Evolutionary conservation across 192 early-diverging fungal species (phyloP).

Genomic region (Coemansia sp.): DNA sequence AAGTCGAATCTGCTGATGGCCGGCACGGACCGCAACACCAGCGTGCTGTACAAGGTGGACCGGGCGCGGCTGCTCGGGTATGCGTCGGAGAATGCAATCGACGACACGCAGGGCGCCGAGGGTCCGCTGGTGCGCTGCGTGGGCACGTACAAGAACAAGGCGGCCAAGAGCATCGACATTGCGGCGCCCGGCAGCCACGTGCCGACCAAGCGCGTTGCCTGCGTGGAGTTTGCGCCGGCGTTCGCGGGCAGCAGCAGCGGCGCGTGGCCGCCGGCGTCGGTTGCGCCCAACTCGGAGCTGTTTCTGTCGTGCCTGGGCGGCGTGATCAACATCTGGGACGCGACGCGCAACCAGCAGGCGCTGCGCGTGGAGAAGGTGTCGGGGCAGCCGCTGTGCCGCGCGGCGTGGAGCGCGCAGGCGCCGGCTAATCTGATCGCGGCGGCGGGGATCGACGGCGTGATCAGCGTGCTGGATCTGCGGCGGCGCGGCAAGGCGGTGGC

Average conservation of each 20-base stretch:
- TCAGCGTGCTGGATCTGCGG: constrained; percentile 44
- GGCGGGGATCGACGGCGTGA: constrained; percentile 27
- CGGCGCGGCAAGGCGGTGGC: constrained; percentile 50
- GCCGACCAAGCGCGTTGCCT: constrained; percentile 33
- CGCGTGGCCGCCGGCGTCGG: constrained; percentile 25
- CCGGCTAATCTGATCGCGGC: constrained; percentile 38
- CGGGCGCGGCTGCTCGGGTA: constrained; percentile 38
- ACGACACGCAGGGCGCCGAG: constrained; percentile 5
- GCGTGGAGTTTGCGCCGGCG: constrained; percentile 51
- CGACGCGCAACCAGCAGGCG: constrained; percentile 26
- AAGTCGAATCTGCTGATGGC: constrained; percentile 40
- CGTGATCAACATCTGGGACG: constrained; percentile 51
- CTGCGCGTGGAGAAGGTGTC: constrained; percentile 43
- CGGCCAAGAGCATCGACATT: constrained; percentile 43
- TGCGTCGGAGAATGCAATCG: neutral
- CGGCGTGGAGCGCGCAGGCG: constrained; percentile 40
- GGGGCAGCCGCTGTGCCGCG: constrained; percentile 31
- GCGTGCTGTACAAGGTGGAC: constrained; percentile 52
- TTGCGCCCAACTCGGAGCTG: constrained; percentile 12
- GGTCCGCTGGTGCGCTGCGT: constrained; percentile 41
- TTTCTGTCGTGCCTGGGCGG: constrained; percentile 47
- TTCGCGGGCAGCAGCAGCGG: neutral
- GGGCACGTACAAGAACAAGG: constrained; percentile 52
- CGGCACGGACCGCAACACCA: constrained; percentile 48
- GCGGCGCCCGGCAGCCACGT: constrained; percentile 49